Evolutionary conservation across 2,329 filamentous ascomycete genomes (phyloP).

Genomic region (Metarhizium robertsii): DNA sequence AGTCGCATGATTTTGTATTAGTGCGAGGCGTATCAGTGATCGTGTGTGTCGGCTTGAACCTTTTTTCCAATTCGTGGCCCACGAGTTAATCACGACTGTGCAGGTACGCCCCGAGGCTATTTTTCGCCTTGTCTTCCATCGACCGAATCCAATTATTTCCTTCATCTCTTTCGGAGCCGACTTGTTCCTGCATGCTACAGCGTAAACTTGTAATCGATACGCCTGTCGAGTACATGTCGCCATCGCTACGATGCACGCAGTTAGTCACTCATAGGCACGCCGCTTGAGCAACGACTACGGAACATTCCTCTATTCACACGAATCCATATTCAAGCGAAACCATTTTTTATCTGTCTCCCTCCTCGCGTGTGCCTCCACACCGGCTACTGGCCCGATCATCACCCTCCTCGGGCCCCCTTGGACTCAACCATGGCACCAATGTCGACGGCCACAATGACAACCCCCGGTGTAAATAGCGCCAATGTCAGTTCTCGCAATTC

Average conservation of each 20-base stretch:
- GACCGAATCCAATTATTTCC: neutral
- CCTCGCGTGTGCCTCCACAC: neutral
- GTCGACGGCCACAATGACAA: constrained; percentile 26
- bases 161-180: neutral
- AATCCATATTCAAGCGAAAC: neutral
- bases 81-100: neutral
- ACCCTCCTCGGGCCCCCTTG: constrained; percentile 8
- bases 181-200: neutral
- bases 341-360: neutral
- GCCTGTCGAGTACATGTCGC: neutral
- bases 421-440: constrained; percentile 30
- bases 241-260: constrained; percentile 14
- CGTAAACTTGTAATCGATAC: neutral
- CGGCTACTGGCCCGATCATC: neutral
- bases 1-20: constrained; percentile 7
- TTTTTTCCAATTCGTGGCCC: neutral
- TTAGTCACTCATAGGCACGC: constrained; percentile 9
- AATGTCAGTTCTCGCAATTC: constrained; percentile 44
- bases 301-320: neutral
- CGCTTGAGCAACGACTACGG: constrained; percentile 1
- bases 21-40: constrained; percentile 4
- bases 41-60: neutral
- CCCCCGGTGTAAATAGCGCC: constrained; percentile 28
- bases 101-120: neutral
- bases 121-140: neutral